phyloP scores from a whole-genome alignment of 768 basidiomycete species.

The Cubamyces sp. region DNA sequence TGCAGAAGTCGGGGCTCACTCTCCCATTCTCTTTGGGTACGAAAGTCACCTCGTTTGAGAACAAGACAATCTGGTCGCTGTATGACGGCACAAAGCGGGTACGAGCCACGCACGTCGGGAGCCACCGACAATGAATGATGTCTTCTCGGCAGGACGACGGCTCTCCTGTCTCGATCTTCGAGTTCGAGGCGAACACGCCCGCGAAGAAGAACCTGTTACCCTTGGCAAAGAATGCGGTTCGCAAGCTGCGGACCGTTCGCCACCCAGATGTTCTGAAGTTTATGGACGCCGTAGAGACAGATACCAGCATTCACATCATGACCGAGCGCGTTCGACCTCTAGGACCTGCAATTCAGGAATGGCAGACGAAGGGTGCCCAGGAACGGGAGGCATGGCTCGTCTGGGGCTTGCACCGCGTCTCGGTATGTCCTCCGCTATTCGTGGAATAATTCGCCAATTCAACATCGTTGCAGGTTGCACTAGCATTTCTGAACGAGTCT shows the following conservation, averaged over 20 bases:
- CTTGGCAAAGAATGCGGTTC: slow-evolving; percentile 86
- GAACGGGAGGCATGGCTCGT: slow-evolving; percentile 86
- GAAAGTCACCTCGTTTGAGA: slow-evolving; percentile 68
- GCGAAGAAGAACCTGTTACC: slow-evolving; percentile 62
- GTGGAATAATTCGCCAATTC: background rate
- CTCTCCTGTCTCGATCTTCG: slow-evolving; percentile 85
- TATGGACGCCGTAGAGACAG: slow-evolving; percentile 91
- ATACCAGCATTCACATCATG: slow-evolving; percentile 86
- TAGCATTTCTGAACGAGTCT: slow-evolving; percentile 88
- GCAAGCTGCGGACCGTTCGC: slow-evolving; percentile 86
- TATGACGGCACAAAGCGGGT: slow-evolving; percentile 92
- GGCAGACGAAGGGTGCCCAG: slow-evolving; percentile 62
- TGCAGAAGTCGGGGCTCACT: slow-evolving; percentile 90
- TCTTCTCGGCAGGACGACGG: slow-evolving; percentile 75
- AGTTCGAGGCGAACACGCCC: slow-evolving; percentile 78
- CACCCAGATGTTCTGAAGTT: slow-evolving; percentile 98
- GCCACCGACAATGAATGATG: slow-evolving; percentile 13
- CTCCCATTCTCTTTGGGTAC: slow-evolving; percentile 85
- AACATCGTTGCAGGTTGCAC: slow-evolving; percentile 62
- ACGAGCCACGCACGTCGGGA: slow-evolving; percentile 21
- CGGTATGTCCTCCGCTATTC: slow-evolving; percentile 54
- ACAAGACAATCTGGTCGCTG: slow-evolving; percentile 77
- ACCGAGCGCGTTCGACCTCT: slow-evolving; percentile 92
- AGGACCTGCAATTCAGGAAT: slow-evolving; percentile 58
- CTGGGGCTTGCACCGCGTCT: slow-evolving; percentile 92